Percentiles rank a stretch among this genome's conserved stretches.
phyloP scores from a whole-genome alignment of 257 asterid genomes.

The Rauvolfia tetraphylla region DNA sequence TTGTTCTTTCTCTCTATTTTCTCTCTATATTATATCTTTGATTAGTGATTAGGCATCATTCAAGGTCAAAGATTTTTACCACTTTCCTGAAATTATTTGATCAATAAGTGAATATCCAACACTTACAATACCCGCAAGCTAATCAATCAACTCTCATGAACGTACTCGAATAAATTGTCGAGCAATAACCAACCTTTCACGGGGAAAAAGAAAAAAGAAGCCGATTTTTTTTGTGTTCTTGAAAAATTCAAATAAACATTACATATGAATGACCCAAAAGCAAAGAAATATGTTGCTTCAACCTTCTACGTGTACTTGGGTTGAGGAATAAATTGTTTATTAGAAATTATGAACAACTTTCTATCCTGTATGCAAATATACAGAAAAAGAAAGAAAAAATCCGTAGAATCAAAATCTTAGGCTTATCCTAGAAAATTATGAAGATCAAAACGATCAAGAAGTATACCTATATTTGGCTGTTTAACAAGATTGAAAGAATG shows the following conservation, averaged over 20 bases:
- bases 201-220: too few species aligned
- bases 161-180: too few species aligned
- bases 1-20: too few species aligned
- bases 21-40: too few species aligned
- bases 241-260: not conserved
- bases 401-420: not conserved
- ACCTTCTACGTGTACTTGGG: not conserved
- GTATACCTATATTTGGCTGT: slow-evolving; percentile 4
- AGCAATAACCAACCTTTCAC: too few species aligned
- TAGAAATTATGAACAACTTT: not conserved
- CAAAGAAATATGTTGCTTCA: not conserved
- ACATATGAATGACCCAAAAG: not conserved
- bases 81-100: too few species aligned
- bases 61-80: too few species aligned
- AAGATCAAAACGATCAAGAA: not conserved
- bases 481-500: slow-evolving; percentile 6
- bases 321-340: not conserved
- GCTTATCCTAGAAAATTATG: not conserved
- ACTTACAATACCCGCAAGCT: too few species aligned
- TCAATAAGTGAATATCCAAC: too few species aligned
- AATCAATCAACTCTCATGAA: too few species aligned
- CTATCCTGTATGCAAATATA: not conserved
- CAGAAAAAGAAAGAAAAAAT: not conserved
- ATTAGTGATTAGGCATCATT: too few species aligned
- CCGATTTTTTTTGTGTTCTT: not conserved